Evolutionary conservation across 345 rosid genomes (phyloP), one percentile per base, ranked within the genome.

Genomic region (Populus davidiana): DNA sequence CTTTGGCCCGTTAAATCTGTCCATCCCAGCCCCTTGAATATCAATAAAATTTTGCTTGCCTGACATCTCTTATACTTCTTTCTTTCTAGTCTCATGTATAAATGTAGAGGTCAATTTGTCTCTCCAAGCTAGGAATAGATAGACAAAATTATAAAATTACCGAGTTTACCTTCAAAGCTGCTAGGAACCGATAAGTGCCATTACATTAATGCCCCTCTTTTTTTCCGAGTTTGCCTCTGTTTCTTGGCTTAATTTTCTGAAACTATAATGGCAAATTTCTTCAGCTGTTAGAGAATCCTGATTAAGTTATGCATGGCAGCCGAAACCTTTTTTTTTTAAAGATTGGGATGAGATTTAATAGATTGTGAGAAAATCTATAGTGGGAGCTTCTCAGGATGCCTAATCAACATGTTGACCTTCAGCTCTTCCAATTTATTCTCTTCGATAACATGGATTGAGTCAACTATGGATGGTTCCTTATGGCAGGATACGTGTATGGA

Each of bases 401-500:
- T 52, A n/a, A 39, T 38, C n/a, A 27, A 33, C 25, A 47, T 64
- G 21, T 25, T 36, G 29, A 41, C 43, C 43, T 33, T 63, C 71
- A 67, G 18, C 29, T 69, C 35, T 68, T 68, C 44, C 56, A 23
- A 31, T 11, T 49, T 11, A 70, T 44, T 9, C 4, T 13, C 61
- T 44, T n/a, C 8, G 11, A 54, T 56, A 18, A 25, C 18, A 23
- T 54, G 31, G 52, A 23, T n/a, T n/a, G 31, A 12, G 54, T 25
- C 43, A 41, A 69, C n/a, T 5, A 31, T 50, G 23, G 47, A 65
- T 43, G 1, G 54, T 66, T 17, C 27, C 25, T 43, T 56, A 38
- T 76, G 33, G 12, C 85, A 89, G 93, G 91, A 86, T 73, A 76
- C 38, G 47, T 50, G 75, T 52, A 74, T 73, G 25, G 86, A n/a